phyloP scores from a whole-genome alignment of 2,329 filamentous ascomycete genomes.

The Pyrenochaeta sp. region DNA sequence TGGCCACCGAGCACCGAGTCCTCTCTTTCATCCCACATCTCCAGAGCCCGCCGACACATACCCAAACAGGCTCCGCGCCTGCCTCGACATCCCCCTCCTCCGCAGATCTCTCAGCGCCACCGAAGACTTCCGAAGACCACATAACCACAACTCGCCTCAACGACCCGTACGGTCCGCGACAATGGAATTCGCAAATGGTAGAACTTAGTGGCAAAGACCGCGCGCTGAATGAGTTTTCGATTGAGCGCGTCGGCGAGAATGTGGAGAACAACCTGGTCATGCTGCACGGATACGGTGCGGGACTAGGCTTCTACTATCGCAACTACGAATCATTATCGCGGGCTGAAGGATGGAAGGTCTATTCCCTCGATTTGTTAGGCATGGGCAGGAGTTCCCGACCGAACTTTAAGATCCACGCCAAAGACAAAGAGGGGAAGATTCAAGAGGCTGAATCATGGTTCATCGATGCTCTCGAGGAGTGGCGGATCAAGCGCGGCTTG shows the following conservation, averaged over 20 bases:
- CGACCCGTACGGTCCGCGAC: constrained; percentile 83
- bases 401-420: constrained; percentile 82
- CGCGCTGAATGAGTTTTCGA: constrained; percentile 88
- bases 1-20: constrained; percentile 85
- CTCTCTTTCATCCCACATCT: constrained; percentile 86
- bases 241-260: constrained; percentile 81
- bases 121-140: constrained; percentile 48
- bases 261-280: constrained; percentile 90
- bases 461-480: constrained; percentile 94
- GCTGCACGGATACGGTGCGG: constrained; percentile 95
- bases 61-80: constrained; percentile 65
- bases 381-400: constrained; percentile 91
- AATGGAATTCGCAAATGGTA: constrained; percentile 88
- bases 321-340: constrained; percentile 91
- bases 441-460: constrained; percentile 94
- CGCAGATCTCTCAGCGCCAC: constrained; percentile 48
- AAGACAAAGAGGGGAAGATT: constrained; percentile 80
- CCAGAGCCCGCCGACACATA: constrained; percentile 72
- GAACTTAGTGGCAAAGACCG: constrained; percentile 84
- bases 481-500: constrained; percentile 86
- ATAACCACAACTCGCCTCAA: constrained; percentile 57
- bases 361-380: constrained; percentile 91
- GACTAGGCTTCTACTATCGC: constrained; percentile 97
- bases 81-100: constrained; percentile 52
- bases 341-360: constrained; percentile 82